Evolutionary conservation across 2,329 filamentous ascomycete species (phyloP).

Genomic region (Lojkania enalia): DNA sequence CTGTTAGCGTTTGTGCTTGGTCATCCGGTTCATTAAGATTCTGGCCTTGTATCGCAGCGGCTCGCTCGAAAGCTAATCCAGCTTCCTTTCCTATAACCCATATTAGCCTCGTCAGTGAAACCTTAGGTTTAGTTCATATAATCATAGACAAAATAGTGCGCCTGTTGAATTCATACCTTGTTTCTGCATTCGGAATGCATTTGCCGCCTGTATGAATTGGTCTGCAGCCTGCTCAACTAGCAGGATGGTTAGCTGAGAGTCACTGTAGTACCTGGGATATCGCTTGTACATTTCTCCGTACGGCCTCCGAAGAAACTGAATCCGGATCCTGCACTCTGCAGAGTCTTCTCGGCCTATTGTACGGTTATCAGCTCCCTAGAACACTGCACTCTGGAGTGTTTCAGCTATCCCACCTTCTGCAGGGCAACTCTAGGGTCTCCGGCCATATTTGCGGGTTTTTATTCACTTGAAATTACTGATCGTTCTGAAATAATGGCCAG

Average conservation of each 20-base stretch:
- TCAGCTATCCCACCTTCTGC: slow-evolving; percentile 39
- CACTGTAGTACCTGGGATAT: not conserved
- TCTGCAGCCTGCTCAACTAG: slow-evolving; percentile 79
- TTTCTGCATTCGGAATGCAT: slow-evolving; percentile 87
- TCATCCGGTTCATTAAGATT: slow-evolving; percentile 91
- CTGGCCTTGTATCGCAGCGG: slow-evolving; percentile 76
- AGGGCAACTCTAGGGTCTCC: slow-evolving; percentile 43
- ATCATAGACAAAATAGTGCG: too few relatives aligned
- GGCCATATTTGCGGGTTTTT: slow-evolving; percentile 34
- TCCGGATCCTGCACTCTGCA: slow-evolving; percentile 72
- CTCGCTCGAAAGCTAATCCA: slow-evolving; percentile 80
- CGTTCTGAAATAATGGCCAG: not conserved
- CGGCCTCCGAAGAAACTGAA: slow-evolving; percentile 89
- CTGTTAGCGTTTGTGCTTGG: slow-evolving; percentile 81
- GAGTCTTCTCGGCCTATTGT: slow-evolving; percentile 80
- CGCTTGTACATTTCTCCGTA: slow-evolving; percentile 69
- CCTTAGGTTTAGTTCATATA: too few relatives aligned
- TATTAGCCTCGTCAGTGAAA: slow-evolving; percentile 8
- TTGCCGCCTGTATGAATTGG: slow-evolving; percentile 83
- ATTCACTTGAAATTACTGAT: not conserved
- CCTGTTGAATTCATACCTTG: slow-evolving; percentile 65
- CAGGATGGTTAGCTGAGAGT: slow-evolving; percentile 22
- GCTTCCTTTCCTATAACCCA: slow-evolving; percentile 72
- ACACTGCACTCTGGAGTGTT: slow-evolving; percentile 35
- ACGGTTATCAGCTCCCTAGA: slow-evolving; percentile 29